phyloP scores from a whole-genome alignment of 2,329 filamentous ascomycete genomes.

The Colletotrichum truncatum region DNA sequence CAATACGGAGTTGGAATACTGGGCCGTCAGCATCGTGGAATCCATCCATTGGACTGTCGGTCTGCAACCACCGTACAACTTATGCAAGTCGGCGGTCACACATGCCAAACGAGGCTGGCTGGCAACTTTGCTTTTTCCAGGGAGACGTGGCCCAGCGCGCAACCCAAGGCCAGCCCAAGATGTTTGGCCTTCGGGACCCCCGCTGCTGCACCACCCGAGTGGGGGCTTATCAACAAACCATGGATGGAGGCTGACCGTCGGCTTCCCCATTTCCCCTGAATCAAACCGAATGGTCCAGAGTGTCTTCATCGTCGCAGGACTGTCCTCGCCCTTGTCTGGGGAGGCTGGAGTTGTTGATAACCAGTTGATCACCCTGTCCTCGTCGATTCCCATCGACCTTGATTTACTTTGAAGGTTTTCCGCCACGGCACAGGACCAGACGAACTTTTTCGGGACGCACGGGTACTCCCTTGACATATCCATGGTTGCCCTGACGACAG shows the following conservation, averaged over 20 bases:
- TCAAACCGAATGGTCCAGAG: slow-evolving; percentile 1
- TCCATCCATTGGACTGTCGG: slow-evolving; percentile 34
- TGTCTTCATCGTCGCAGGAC: slow-evolving; percentile 4
- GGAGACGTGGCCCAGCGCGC: slow-evolving; percentile 33
- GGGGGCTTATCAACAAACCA: slow-evolving; percentile 14
- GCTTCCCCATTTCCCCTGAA: slow-evolving; percentile 15
- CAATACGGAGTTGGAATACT: slow-evolving; percentile 6
- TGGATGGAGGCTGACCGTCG: slow-evolving; percentile 4
- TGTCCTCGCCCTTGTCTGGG: slow-evolving; percentile 1
- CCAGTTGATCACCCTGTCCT: slow-evolving; percentile 3
- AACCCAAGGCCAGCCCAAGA: slow-evolving; percentile 3
- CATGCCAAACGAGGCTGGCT: slow-evolving; percentile 30
- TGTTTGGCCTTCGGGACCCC: no score
- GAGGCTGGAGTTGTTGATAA: slow-evolving; percentile 27
- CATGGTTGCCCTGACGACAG: slow-evolving; percentile 20
- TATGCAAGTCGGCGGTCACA: slow-evolving; percentile 27
- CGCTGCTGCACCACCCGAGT: slow-evolving; percentile 17
- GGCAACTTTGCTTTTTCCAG: slow-evolving; percentile 10
- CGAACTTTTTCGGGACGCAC: slow-evolving; percentile 17
- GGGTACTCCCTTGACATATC: slow-evolving; percentile 12
- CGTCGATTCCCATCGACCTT: neutral
- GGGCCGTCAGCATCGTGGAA: slow-evolving; percentile 41
- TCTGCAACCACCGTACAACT: slow-evolving; percentile 24
- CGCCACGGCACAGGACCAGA: slow-evolving; percentile 8
- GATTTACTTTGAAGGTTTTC: neutral